phyloP scores from a whole-genome alignment of 106 monocot species.

The Hemerocallis citrina region DNA sequence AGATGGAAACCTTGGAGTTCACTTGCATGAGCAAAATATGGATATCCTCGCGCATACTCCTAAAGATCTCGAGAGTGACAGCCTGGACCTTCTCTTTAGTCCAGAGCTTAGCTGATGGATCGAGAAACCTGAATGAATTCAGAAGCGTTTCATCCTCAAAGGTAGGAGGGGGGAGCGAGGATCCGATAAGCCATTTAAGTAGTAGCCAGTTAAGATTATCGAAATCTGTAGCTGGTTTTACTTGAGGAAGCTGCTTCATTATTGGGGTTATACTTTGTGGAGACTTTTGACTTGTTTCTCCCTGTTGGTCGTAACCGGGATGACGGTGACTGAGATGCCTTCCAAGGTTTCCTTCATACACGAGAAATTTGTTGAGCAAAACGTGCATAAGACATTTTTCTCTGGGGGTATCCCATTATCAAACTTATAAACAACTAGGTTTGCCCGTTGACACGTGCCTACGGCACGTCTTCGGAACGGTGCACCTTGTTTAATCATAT shows the following conservation, averaged over 20 bases:
- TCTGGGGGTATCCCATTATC: background rate
- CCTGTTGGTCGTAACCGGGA: conserved; percentile 60
- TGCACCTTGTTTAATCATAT: no score
- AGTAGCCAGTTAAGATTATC: conserved; percentile 73
- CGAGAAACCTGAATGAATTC: conserved; percentile 52
- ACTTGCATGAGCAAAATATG: conserved; percentile 41
- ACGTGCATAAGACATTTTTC: background rate
- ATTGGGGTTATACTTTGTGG: conserved; percentile 5
- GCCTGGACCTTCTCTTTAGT: conserved; percentile 52
- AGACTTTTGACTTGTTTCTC: conserved; percentile 28
- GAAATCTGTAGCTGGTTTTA: conserved; percentile 33
- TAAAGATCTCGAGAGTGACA: conserved; percentile 43
- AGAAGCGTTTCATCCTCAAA: conserved; percentile 44
- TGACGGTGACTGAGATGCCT: conserved; percentile 88
- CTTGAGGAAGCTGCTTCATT: conserved; percentile 36
- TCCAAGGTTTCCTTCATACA: conserved; percentile 72
- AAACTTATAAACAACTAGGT: no score
- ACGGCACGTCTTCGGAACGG: no score
- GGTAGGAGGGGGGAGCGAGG: conserved; percentile 37
- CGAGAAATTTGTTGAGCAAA: background rate
- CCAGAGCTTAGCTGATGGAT: conserved; percentile 56
- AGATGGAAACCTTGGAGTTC: conserved; percentile 62
- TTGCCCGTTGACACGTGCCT: no score
- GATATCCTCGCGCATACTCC: conserved; percentile 67
- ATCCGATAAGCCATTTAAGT: conserved; percentile 55